A percentile compares a stretch with the other conserved stretches of the same genome.
Evolutionary conservation across 169 alveolate genomes (phyloP).

Genomic region (Cryptosporidium viatorum): DNA sequence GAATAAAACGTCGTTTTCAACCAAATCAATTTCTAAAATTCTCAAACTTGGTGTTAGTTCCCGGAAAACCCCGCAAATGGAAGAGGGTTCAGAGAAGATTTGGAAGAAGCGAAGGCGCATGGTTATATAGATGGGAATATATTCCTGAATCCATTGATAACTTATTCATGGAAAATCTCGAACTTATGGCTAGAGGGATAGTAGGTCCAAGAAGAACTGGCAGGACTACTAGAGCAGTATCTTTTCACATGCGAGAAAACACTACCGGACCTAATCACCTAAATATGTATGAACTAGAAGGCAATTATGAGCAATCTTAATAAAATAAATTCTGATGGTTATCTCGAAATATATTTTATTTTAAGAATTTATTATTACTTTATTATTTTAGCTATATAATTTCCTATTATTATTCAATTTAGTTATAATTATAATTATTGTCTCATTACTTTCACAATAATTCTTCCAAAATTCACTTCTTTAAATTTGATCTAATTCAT

Average conservation of each 20-base stretch:
- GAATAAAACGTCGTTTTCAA: constrained; percentile 60
- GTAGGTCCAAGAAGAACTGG: constrained; percentile 75
- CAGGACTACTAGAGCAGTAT: constrained; percentile 70
- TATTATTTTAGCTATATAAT: not conserved
- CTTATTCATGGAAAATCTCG: constrained; percentile 64
- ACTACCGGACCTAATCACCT: constrained; percentile 12
- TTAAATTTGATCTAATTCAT: no score
- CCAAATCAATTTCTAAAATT: constrained; percentile 71
- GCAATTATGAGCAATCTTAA: constrained; percentile 28
- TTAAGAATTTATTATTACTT: not conserved
- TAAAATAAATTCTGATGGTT: not conserved
- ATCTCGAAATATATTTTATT: not conserved
- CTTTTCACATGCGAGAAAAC: constrained; percentile 67
- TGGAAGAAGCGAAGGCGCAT: constrained; percentile 66
- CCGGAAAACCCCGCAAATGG: constrained; percentile 73
- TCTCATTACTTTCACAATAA: no score
- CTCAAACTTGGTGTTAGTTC: constrained; percentile 41
- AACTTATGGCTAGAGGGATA: constrained; percentile 64
- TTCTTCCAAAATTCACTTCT: no score
- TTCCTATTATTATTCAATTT: not conserved
- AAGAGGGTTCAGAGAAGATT: constrained; percentile 64
- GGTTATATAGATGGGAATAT: constrained; percentile 73
- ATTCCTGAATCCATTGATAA: constrained; percentile 64
- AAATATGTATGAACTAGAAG: constrained; percentile 33
- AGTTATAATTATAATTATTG: no score